phyloP scores from a whole-genome alignment of 1,139 yeast species.

The Candida tropicalis region DNA sequence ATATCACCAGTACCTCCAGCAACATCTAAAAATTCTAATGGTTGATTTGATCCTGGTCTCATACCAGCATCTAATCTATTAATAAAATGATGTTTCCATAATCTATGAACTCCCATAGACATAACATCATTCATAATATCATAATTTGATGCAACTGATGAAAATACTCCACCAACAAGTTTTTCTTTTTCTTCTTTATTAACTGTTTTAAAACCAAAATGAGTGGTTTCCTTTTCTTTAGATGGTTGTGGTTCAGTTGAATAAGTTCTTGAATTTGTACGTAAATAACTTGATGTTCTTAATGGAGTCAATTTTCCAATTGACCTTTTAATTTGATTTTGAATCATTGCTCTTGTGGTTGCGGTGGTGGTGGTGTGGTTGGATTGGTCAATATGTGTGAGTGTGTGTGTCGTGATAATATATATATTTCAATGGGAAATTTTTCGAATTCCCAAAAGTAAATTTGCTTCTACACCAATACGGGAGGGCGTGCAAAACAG shows the following conservation, averaged over 20 bases:
- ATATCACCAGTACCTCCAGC: slow-evolving; percentile 99
- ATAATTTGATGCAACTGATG: slow-evolving; percentile 91
- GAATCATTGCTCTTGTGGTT: too few species aligned
- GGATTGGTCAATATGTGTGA: too few species aligned
- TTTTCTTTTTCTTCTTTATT: slow-evolving; percentile 81
- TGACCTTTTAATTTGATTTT: slow-evolving; percentile 7
- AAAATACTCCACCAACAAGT: slow-evolving; percentile 85
- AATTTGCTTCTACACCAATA: too few species aligned
- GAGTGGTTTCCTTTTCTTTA: slow-evolving; percentile 55
- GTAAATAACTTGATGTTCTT: slow-evolving; percentile 1
- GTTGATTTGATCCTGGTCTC: slow-evolving; percentile 79
- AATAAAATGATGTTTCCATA: slow-evolving; percentile 94
- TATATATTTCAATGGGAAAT: too few species aligned
- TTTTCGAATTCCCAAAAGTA: too few species aligned
- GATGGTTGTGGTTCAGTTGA: slow-evolving; percentile 11
- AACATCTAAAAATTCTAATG: slow-evolving; percentile 87
- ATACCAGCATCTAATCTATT: slow-evolving; percentile 89
- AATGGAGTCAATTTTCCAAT: slow-evolving; percentile 8
- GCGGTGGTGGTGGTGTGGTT: not conserved
- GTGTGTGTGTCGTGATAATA: too few species aligned
- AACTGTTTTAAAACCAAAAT: slow-evolving; percentile 90
- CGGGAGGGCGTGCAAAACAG: too few species aligned
- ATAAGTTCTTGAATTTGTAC: slow-evolving; percentile 6
- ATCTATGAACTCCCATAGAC: slow-evolving; percentile 93
- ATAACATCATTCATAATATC: slow-evolving; percentile 98